Conservation (phyloP, 208 protist genomes). For the Crithidia bombi region DNA sequence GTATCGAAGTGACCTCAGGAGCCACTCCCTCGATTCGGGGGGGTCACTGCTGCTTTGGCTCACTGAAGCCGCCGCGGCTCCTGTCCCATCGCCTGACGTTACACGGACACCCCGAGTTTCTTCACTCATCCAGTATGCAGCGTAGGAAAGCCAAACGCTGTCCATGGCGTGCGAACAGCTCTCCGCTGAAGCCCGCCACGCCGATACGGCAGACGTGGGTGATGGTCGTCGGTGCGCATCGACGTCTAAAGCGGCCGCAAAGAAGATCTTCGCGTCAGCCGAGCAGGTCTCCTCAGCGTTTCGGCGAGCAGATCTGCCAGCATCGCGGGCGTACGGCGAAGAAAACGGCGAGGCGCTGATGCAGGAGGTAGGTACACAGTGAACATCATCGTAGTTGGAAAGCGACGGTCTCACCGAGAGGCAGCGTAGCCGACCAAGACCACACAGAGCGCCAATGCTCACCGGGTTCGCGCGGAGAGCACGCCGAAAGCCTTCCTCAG, state of each 20-base stretch:
- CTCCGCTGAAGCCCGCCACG: not conserved
- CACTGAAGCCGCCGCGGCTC: not conserved
- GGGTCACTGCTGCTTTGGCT: not conserved
- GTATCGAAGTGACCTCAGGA: constrained; percentile 18
- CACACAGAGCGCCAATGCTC: constrained; percentile 58
- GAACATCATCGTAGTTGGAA: not conserved
- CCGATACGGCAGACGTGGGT: not conserved
- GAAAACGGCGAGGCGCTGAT: not conserved
- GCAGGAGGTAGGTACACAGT: not conserved
- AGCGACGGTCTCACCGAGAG: constrained; percentile 16
- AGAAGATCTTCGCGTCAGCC: constrained; percentile 3
- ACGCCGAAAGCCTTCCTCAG: constrained; percentile 46
- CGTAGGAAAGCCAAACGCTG: constrained; percentile 37
- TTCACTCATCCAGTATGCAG: constrained; percentile 50
- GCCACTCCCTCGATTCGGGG: constrained; percentile 13
- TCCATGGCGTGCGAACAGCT: constrained; percentile 27
- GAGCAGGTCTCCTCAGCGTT: not conserved
- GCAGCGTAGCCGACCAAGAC: constrained; percentile 54
- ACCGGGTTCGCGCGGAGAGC: constrained; percentile 44
- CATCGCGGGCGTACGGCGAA: not conserved
- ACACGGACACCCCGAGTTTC: constrained; percentile 6
- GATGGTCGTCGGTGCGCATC: not conserved
- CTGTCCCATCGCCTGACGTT: not conserved
- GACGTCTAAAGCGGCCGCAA: constrained; percentile 10
- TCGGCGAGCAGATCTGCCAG: not conserved